These are phyloP conservation scores for Porcisia deanei DNA, from an alignment of 208 protist species.

Conservation along the genomic window DNA sequence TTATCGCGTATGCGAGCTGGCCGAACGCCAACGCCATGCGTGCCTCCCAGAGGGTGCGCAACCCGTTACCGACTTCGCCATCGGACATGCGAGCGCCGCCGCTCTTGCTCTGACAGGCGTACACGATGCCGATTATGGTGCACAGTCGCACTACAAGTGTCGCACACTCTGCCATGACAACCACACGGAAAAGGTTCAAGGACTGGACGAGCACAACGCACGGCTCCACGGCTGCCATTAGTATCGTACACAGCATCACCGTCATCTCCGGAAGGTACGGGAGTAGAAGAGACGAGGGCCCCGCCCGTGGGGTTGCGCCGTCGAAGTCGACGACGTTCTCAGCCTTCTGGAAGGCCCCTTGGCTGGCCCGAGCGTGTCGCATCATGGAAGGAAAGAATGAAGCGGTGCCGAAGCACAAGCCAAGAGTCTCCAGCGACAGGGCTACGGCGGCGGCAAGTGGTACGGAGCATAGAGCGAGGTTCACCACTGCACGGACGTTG, in stretches of 20 bases:
- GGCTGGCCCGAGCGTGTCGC: constrained; percentile 24
- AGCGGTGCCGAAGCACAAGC: constrained; percentile 8
- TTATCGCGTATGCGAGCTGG: constrained; percentile 54
- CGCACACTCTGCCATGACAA: constrained; percentile 72
- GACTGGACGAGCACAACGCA: constrained; percentile 67
- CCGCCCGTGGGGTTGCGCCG: constrained; percentile 4
- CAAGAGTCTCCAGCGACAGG: constrained; percentile 30
- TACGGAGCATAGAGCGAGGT: constrained; percentile 45
- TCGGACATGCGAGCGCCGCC: not conserved
- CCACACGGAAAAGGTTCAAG: constrained; percentile 59
- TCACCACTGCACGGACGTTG: constrained; percentile 38
- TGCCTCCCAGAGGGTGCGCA: constrained; percentile 39
- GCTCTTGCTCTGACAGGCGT: constrained; percentile 10
- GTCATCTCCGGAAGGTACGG: constrained; percentile 53
- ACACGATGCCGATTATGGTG: constrained; percentile 42
- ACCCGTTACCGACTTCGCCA: constrained; percentile 12
- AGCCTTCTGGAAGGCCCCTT: constrained; percentile 1
- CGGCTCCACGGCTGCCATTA: constrained; percentile 58
- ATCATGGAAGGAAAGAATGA: constrained; percentile 30
- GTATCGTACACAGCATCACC: constrained; percentile 43
- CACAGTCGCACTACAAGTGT: constrained; percentile 53
- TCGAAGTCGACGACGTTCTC: not conserved
- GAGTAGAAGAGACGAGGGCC: constrained; percentile 2
- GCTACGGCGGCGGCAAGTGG: constrained; percentile 41
- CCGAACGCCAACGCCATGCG: constrained; percentile 64